Evolutionary conservation across 2,329 filamentous ascomycete genomes (phyloP).

Genomic region (Ceratocystis destructans): DNA sequence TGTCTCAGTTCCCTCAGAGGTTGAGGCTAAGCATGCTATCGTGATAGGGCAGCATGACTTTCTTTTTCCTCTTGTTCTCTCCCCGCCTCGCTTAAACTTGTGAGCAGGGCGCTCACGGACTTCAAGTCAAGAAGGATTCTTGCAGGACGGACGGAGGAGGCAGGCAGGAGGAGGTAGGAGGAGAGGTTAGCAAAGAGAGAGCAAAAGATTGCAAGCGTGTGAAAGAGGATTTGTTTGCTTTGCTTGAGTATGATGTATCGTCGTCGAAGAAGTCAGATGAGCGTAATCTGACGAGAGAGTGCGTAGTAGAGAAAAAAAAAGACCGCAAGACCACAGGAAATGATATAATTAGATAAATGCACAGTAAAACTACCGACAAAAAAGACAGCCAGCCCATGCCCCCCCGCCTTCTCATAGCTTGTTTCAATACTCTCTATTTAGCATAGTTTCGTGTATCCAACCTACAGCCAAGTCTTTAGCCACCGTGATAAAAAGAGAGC

Average conservation of each 20-base stretch:
- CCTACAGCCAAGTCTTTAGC: not conserved
- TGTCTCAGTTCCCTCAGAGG: not conserved
- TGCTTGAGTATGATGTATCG: not conserved
- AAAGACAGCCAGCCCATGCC: not conserved
- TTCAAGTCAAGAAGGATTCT: not conserved
- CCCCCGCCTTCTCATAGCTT: not conserved
- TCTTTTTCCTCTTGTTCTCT: not conserved
- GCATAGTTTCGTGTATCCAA: not conserved
- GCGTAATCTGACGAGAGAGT: not conserved
- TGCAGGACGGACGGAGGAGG: not conserved
- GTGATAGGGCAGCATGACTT: constrained; percentile 1
- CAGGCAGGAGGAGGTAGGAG: not conserved
- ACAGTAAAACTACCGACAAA: not conserved
- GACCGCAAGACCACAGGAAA: not conserved
- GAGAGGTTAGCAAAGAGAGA: not conserved
- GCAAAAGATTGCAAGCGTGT: not conserved
- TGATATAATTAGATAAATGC: not conserved
- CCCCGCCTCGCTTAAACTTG: constrained; percentile 8
- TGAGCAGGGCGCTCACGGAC: constrained; percentile 7
- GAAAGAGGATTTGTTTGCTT: not conserved
- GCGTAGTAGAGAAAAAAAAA: not conserved
- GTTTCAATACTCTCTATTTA: constrained; percentile 2
- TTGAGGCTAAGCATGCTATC: not conserved
- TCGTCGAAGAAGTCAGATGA: not conserved
- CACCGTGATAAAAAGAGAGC: not conserved